Evolutionary conservation across 2,329 filamentous ascomycete species (phyloP), one percentile per base, ranked within the genome.

Genomic region (Hymenoscyphus fructigenus): DNA sequence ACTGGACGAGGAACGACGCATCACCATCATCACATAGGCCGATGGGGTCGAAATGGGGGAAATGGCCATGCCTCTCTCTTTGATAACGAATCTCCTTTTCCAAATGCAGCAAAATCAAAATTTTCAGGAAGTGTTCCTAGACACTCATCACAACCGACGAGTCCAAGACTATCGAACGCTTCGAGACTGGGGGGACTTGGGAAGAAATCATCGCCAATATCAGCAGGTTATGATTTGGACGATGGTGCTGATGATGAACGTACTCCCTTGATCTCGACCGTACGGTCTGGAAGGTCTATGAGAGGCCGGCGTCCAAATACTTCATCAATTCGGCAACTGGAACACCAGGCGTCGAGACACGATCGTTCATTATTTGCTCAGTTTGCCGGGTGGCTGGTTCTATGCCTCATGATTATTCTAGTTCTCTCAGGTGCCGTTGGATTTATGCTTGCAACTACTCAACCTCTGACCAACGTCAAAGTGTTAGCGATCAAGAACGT

Each of bases 391-490:
- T 98, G 93, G 75, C 81, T 96, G 12, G 85, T 97, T 14, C 84
- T 97, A n/a, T 88, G 89, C 2, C 83, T 96, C 67, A 88, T 97
- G 80, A 80, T 97, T 26, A 78, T 95, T 44, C 81, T 97, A 17
- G 86, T 97, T 53, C 85, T 96, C 58, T 89, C 92, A n/a, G 92
- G 91, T 53, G 90, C 91, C 10, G 89, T 95, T 44, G 91, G 90
- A 26, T 95, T 98, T 76, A 88, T 97, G 78, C 90, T 97, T 78
- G 91, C 93, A 57, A 94, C 93, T 23, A 96, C 93, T 34, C 93
- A 96, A 74, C 91, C 93, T 6, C 84, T 99, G 58, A 85, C 87
- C 29, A 87, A 91, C 68, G 91, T 98, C 65, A 83, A 90, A 68
- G 86, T 98, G 56, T 82, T 90, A 63, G 88, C 89, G 68, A 92